Evolutionary conservation across 495 filamentous ascomycete species (phyloP).

Genomic region (Aspergillus homomorphus): DNA sequence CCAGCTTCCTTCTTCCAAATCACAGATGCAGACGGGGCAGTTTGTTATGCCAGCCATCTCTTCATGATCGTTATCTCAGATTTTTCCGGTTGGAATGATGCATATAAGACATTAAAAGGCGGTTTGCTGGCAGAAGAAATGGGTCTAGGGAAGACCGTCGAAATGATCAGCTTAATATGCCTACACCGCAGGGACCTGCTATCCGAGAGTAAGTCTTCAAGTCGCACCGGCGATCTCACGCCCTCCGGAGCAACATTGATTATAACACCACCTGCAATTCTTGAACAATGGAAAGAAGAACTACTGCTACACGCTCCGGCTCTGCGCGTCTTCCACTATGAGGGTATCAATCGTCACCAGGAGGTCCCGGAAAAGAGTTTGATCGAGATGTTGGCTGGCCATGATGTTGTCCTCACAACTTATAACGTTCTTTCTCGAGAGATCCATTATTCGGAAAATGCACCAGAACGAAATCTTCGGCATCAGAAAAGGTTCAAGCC

Average conservation of each 20-base stretch:
- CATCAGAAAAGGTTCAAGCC: conserved; percentile 63
- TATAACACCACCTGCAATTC: conserved; percentile 75
- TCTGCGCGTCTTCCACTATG: conserved; percentile 52
- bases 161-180: conserved; percentile 74
- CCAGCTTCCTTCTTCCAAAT: conserved; percentile 36
- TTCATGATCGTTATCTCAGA: conserved; percentile 59
- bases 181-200: conserved; percentile 48
- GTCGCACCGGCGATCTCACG: conserved; percentile 29
- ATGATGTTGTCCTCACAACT: conserved; percentile 84
- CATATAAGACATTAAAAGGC: conserved; percentile 41
- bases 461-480: conserved; percentile 64
- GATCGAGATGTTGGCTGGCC: conserved; percentile 45
- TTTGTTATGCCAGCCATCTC: conserved; percentile 61
- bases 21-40: conserved; percentile 47
- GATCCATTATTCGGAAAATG: conserved; percentile 66
- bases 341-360: conserved; percentile 44
- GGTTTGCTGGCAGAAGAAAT: conserved; percentile 90
- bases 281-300: conserved; percentile 86
- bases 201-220: conserved; percentile 17
- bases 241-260: conserved; percentile 70
- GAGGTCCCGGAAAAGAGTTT: conserved; percentile 41
- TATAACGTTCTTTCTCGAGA: conserved; percentile 76
- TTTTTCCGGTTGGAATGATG: conserved; percentile 41
- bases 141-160: conserved; percentile 93
- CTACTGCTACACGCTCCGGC: conserved; percentile 63